Percentiles rank a stretch among this genome's conserved stretches.
Conservation (phyloP, 2,329 filamentous ascomycete genomes). For the Colletotrichum higginsianum region DNA sequence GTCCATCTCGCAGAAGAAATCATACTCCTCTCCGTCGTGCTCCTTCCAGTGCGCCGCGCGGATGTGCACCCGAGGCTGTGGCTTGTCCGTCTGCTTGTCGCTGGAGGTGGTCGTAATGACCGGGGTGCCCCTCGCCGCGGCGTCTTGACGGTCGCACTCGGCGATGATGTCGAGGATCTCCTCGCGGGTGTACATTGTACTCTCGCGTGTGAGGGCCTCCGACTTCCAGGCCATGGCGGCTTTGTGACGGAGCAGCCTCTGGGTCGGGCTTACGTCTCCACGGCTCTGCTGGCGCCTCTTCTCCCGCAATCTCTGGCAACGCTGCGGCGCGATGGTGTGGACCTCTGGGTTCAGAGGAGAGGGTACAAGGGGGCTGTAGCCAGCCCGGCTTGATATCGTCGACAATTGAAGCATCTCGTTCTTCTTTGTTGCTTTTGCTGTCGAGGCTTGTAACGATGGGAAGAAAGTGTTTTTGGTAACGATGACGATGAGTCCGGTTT, state of each 20-base stretch:
- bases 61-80: slow-evolving; percentile 31
- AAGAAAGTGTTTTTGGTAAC: background rate
- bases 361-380: slow-evolving; percentile 47
- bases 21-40: slow-evolving; percentile 37
- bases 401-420: slow-evolving; percentile 33
- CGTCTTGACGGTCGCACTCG: slow-evolving; percentile 39
- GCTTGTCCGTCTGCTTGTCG: slow-evolving; percentile 16
- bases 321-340: slow-evolving; percentile 32
- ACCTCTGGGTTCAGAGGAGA: slow-evolving; percentile 50
- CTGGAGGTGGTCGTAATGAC: slow-evolving; percentile 19
- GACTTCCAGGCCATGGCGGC: slow-evolving; percentile 59
- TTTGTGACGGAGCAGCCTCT: slow-evolving; percentile 59
- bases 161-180: slow-evolving; percentile 40
- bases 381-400: slow-evolving; percentile 37
- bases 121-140: slow-evolving; percentile 14
- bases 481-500: background rate
- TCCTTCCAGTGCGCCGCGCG: slow-evolving; percentile 43
- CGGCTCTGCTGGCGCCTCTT: slow-evolving; percentile 40
- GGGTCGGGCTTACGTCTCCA: slow-evolving; percentile 55
- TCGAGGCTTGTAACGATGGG: background rate
- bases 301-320: slow-evolving; percentile 41
- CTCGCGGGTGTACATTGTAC: slow-evolving; percentile 35
- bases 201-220: slow-evolving; percentile 38
- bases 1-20: slow-evolving; percentile 40
- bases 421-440: background rate